Evolutionary conservation across 1,284 basidiomycete genomes (phyloP).

Genomic region (Boletus sp.): DNA sequence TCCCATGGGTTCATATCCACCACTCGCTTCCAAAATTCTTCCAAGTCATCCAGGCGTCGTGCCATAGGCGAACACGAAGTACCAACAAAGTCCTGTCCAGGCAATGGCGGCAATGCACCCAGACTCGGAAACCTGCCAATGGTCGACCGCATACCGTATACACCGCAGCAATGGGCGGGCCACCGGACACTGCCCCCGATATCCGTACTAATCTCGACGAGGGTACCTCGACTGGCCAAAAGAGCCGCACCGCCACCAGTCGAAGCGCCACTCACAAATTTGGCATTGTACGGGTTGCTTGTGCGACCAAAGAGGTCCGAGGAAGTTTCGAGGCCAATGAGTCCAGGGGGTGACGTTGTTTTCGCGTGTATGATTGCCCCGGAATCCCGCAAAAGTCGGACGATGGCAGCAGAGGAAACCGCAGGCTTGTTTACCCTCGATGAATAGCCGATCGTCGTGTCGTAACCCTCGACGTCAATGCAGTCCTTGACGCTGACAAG

Average conservation of each 20-base stretch:
- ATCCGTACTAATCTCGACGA: conserved; percentile 50
- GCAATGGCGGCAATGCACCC: conserved; percentile 24
- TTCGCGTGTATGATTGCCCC: conserved; percentile 54
- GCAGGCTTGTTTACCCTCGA: conserved; percentile 38
- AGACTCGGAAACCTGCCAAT: conserved; percentile 35
- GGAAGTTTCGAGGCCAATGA: conserved; percentile 51
- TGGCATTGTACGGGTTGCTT: conserved; percentile 42
- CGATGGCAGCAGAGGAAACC: conserved; percentile 36
- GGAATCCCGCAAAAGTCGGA: conserved; percentile 40
- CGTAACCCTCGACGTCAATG: conserved; percentile 41
- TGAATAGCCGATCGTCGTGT: conserved; percentile 51
- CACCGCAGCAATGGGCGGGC: conserved; percentile 51
- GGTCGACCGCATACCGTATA: conserved; percentile 52
- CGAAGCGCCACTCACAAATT: conserved; percentile 43
- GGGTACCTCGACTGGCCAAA: conserved; percentile 40
- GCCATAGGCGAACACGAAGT: conserved; percentile 47
- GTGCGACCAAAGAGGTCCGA: conserved; percentile 53
- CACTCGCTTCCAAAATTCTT: conserved; percentile 38
- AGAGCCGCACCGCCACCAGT: conserved; percentile 49
- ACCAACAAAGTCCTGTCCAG: conserved; percentile 42
- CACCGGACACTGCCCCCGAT: conserved; percentile 48
- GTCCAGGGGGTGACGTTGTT: conserved; percentile 47
- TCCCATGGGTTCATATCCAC: conserved; percentile 35
- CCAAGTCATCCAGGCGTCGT: conserved; percentile 44
- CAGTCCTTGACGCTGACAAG: conserved; percentile 34